A percentile compares a stretch with the other conserved stretches of the same genome.
These are phyloP conservation scores for Xylaria intraflava DNA, from an alignment of 495 filamentous ascomycete species.

Conservation along the genomic window DNA sequence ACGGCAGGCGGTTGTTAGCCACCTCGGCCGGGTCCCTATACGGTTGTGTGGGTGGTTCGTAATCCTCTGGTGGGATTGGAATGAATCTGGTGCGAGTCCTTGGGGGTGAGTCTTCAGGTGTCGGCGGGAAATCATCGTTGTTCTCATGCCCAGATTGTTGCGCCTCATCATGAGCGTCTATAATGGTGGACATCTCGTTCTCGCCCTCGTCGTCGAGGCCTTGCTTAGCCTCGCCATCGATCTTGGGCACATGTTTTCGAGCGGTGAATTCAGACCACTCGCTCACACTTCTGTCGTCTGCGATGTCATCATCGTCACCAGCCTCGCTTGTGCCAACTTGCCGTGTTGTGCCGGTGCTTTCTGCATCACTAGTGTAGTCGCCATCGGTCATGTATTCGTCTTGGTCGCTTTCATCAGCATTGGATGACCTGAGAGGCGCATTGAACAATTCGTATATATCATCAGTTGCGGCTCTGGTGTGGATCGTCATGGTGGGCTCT, in stretches of 20 bases:
- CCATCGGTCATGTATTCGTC: slow-evolving; percentile 60
- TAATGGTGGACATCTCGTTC: slow-evolving; percentile 25
- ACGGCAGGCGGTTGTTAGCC: slow-evolving; percentile 82
- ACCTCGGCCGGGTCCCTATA: slow-evolving; percentile 69
- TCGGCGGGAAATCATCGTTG: slow-evolving; percentile 14
- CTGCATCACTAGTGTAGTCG: slow-evolving; percentile 74
- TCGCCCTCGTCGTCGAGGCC: slow-evolving; percentile 15
- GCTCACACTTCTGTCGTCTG: slow-evolving; percentile 57
- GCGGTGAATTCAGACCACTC: slow-evolving; percentile 84
- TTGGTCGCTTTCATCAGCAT: slow-evolving; percentile 51
- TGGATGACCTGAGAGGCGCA: slow-evolving; percentile 61
- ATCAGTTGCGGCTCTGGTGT: slow-evolving; percentile 90
- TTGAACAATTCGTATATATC: slow-evolving; percentile 98
- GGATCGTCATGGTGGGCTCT: slow-evolving; percentile 94
- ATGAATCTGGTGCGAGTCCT: slow-evolving; percentile 45
- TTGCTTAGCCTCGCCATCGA: slow-evolving; percentile 27
- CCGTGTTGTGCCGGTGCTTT: slow-evolving; percentile 69
- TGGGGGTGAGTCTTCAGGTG: slow-evolving; percentile 27
- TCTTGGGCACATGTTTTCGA: slow-evolving; percentile 59
- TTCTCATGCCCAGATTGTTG: slow-evolving; percentile 20
- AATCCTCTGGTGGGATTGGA: slow-evolving; percentile 79
- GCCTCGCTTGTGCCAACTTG: slow-evolving; percentile 47
- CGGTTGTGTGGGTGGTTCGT: slow-evolving; percentile 62
- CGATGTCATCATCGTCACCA: slow-evolving; percentile 44
- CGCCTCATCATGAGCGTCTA: slow-evolving; percentile 25